A percentile compares a stretch with the other conserved stretches of the same genome.
Evolutionary conservation across 2,329 filamentous ascomycete species (phyloP).

Genomic region (Aspergillus tubingensis): DNA sequence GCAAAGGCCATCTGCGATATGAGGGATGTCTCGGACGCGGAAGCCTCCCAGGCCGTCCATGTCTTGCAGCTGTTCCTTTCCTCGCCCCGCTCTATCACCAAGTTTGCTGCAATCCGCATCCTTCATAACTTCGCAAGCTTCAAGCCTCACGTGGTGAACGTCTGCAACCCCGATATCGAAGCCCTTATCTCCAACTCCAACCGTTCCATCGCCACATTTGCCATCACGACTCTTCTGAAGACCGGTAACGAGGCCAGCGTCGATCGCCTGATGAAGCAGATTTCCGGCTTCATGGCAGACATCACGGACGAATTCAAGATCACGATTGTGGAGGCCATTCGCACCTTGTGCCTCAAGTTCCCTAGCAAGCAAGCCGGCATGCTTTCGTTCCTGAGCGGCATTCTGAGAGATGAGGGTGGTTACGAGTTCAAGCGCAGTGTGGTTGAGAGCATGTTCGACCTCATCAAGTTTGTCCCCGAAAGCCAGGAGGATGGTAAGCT

Average conservation of each 20-base stretch:
- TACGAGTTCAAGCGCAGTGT: slow-evolving; percentile 98
- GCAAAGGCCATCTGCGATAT: slow-evolving; percentile 97
- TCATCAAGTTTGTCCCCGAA: slow-evolving; percentile 98
- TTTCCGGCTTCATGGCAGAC: slow-evolving; percentile 96
- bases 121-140: slow-evolving; percentile 95
- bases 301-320: slow-evolving; percentile 99
- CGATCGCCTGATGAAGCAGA: slow-evolving; percentile 97
- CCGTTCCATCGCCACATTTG: slow-evolving; percentile 95
- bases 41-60: slow-evolving; percentile 89
- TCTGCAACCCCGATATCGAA: slow-evolving; percentile 97
- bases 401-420: slow-evolving; percentile 91
- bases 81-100: slow-evolving; percentile 91
- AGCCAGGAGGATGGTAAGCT: slow-evolving; percentile 64
- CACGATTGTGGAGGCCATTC: slow-evolving; percentile 98
- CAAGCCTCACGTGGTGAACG: slow-evolving; percentile 87
- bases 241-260: slow-evolving; percentile 97
- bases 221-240: slow-evolving; percentile 96
- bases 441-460: slow-evolving; percentile 98
- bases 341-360: slow-evolving; percentile 95
- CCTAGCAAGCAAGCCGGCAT: slow-evolving; percentile 97
- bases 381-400: slow-evolving; percentile 96
- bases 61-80: slow-evolving; percentile 96
- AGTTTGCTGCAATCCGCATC: slow-evolving; percentile 95
- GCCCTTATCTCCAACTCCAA: slow-evolving; percentile 95
- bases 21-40: slow-evolving; percentile 86